Evolutionary conservation across 2,329 filamentous ascomycete genomes (phyloP).

Genomic region (Phaeosphaeria sp.): DNA sequence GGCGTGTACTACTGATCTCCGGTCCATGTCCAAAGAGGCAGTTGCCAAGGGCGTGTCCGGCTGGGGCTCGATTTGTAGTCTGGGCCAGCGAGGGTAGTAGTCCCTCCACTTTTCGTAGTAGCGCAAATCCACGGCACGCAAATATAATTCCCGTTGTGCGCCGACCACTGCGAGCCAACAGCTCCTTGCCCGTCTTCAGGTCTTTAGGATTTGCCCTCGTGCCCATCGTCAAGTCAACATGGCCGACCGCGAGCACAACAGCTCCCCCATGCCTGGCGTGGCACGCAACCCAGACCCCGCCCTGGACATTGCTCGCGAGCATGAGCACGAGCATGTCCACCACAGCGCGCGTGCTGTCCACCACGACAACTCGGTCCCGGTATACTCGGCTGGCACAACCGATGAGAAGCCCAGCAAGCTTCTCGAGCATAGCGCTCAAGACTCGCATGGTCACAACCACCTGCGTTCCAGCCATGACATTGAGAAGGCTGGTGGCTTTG

Average conservation of each 20-base stretch:
- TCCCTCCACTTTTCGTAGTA: slow-evolving; percentile 34
- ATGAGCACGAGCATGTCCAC: slow-evolving; percentile 48
- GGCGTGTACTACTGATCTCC: slow-evolving; percentile 12
- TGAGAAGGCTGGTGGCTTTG: slow-evolving; percentile 43
- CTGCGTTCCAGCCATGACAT: slow-evolving; percentile 29
- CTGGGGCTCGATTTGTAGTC: slow-evolving; percentile 29
- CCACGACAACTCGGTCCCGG: slow-evolving; percentile 29
- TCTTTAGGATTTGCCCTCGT: slow-evolving; percentile 38
- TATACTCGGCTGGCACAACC: slow-evolving; percentile 47
- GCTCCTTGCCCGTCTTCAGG: slow-evolving; percentile 34
- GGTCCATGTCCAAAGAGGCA: slow-evolving; percentile 41
- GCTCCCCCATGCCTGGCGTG: slow-evolving; percentile 43
- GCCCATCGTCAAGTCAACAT: slow-evolving; percentile 32
- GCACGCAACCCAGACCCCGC: slow-evolving; percentile 45
- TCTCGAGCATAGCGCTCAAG: slow-evolving; percentile 44
- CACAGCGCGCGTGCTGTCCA: slow-evolving; percentile 42
- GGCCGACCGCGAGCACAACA: slow-evolving; percentile 42
- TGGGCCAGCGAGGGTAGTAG: slow-evolving; percentile 35
- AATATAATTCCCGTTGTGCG: slow-evolving; percentile 41
- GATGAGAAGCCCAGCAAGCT: slow-evolving; percentile 39
- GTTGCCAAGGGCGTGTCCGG: slow-evolving; percentile 36
- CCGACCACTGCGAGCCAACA: slow-evolving; percentile 20
- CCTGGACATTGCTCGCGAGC: slow-evolving; percentile 46
- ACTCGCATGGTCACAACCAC: slow-evolving; percentile 50
- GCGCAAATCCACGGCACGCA: slow-evolving; percentile 33